Base-by-base conservation (phyloP, 257 asterid species). In the Thymus quinquecostatus region DNA sequence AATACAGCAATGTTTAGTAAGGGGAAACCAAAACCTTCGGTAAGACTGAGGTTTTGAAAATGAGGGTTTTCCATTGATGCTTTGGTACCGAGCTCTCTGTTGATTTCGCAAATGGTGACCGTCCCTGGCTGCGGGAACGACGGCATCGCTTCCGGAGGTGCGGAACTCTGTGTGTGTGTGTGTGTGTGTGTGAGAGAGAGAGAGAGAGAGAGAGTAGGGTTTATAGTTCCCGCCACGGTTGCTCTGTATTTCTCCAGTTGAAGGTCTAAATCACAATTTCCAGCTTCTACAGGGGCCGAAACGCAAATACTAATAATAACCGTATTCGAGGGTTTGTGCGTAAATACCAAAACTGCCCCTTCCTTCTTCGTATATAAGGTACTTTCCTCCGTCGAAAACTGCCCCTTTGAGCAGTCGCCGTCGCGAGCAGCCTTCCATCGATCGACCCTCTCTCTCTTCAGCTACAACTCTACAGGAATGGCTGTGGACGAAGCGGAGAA, bases 51-150 rank as follows among this genome's bases (percentile, higher is more conserved):
- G 29, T n/a, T 8, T 4, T 5, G 43, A 53, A 64, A 74, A 65
- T 11, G 43, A 49, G 50, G 44, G 32, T 60, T 29, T 58, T 45
- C 62, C 13, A 13, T 5, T 21, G 47, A 33, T 7, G 27, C 8
- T 40, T 43, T 38, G 47, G 9, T 82, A 92, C 97, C 82, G 36
- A 94, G 84, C 71, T 86, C 90, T 81, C 97, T 82, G 78, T 91
- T 90, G 92, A 94, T 89, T 70, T 91, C 97, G 82, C 97, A 91
- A 36, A 94, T 68, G 60, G 97, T 94, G 79, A 91, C 89, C 1
- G 87, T 78, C 81, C 97, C 99, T 48, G 89, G 92, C 81, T 55
- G 90, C 70, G 99, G 99, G 61, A 89, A 84, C 69, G 97, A 89
- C 76, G 88, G 86, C 99, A 94, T 94, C 2, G 73, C 68, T 38